phyloP scores from a whole-genome alignment of 1,139 yeast species.

The Taiozyma sp. region DNA sequence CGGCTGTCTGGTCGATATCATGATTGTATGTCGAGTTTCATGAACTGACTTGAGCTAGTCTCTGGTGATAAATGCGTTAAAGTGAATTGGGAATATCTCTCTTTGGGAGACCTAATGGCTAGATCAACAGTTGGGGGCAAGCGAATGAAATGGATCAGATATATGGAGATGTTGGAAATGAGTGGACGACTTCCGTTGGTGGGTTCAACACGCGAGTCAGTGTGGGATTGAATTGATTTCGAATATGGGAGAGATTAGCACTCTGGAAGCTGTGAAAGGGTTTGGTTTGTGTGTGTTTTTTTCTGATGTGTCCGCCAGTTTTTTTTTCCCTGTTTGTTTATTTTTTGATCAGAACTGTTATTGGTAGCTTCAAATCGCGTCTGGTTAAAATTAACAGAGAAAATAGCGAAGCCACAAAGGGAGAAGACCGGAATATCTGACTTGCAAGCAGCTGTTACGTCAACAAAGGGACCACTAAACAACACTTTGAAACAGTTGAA shows the following conservation, averaged over 20 bases:
- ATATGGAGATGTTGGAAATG: not conserved
- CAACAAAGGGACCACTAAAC: not conserved
- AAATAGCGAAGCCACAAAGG: not conserved
- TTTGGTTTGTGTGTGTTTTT: not conserved
- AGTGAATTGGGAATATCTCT: not conserved
- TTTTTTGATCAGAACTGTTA: not conserved
- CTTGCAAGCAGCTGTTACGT: not conserved
- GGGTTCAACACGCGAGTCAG: not conserved
- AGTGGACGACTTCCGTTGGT: not conserved
- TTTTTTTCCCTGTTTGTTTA: not conserved
- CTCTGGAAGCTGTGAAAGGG: not conserved
- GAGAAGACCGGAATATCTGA: not conserved
- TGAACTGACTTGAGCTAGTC: not conserved
- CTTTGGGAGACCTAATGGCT: not conserved
- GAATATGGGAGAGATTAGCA: not conserved
- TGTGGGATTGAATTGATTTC: not conserved
- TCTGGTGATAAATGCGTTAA: not conserved
- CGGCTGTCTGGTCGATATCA: not conserved
- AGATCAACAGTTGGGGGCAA: not conserved
- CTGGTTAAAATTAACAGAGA: not conserved
- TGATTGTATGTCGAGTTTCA: conserved; percentile 1
- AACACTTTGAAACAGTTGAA: no score
- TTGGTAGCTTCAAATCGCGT: not conserved
- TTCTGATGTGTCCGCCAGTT: not conserved
- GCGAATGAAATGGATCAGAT: not conserved